Percentiles rank a stretch among this genome's conserved stretches.
phyloP scores from a whole-genome alignment of 371 early-diverging fungal species.

The Mucor velutinosus region DNA sequence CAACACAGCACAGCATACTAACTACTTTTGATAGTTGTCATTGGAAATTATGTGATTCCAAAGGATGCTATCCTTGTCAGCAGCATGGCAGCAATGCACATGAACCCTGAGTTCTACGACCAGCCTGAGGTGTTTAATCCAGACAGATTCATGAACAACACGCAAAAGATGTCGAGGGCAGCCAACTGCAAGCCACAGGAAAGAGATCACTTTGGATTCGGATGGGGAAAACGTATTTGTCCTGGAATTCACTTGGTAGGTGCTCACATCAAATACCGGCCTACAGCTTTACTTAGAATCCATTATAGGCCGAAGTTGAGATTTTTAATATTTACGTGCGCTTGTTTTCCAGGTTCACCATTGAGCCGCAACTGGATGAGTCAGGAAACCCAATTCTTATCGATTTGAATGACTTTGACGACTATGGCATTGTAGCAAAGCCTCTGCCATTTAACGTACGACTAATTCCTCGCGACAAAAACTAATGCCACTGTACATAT shows the following conservation, averaged over 20 bases:
- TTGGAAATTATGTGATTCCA: conserved; percentile 17
- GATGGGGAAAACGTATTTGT: conserved; percentile 28
- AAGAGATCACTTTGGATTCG: conserved; percentile 25
- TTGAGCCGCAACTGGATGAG: conserved; percentile 2
- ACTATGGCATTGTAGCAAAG: conserved; percentile 1
- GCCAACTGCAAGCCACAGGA: conserved; percentile 15
- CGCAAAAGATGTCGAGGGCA: conserved; percentile 5
- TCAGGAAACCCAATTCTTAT: neutral
- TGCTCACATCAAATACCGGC: neutral
- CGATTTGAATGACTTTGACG: conserved; percentile 3
- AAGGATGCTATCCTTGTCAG: conserved; percentile 9
- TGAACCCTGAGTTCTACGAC: conserved; percentile 10
- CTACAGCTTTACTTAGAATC: neutral
- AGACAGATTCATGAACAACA: conserved; percentile 18
- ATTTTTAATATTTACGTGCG: conserved; percentile 13
- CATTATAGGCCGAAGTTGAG: conserved; percentile 13
- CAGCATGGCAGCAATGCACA: conserved; percentile 21
- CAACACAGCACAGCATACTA: neutral
- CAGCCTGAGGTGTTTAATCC: conserved; percentile 20
- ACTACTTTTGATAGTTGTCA: conserved; percentile 4
- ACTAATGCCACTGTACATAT: neutral
- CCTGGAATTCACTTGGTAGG: conserved; percentile 17
- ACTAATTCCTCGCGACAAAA: neutral
- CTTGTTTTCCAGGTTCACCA: conserved; percentile 5
- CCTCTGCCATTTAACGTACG: neutral